Evolutionary conservation across 306 rosid species (phyloP), one percentile per base, ranked within the genome.

Genomic region (Inga laurina): DNA sequence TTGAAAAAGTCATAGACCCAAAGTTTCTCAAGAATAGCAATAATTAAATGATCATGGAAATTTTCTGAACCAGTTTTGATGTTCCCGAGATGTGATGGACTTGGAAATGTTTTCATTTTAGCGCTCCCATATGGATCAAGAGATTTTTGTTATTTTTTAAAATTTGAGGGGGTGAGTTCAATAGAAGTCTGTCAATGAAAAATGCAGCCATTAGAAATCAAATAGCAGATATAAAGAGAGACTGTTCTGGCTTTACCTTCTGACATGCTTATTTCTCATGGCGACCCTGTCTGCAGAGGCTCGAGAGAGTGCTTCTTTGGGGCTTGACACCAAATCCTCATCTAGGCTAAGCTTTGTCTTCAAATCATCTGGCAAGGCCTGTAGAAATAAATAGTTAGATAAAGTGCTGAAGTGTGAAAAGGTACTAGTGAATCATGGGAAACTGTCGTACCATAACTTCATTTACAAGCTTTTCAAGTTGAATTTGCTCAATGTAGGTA

Each of bases 281-380:
- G 97, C 86, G 77, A 93, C 84, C 85, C 90, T 93, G 54, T 94
- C 97, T 11, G 98, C 98, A n/a, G 97, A 90, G 83, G 92, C 97
- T 87, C 91, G 91, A 84, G 92, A 90, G 77, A 96, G 97, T 89
- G 97, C 93, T 86, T 92, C 98, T 85, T 86, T 97, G 72, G 99
- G 98, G 90, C 98, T 94, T 54, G 97, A 94, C 84, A 90, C 97
- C 86, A 91, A 86, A 84, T 97, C 99, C 87, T 97, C 99, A 80
- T 97, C 94, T 13, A 94, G 90, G 91, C 98, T 94, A 78, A 97
- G 98, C 84, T 87, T 97, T n/a, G 95, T 86, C 97, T 81, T 94
- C 69, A 97, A 91, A 92, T 97, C 99, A 39, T 97, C 99, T 80
- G 99, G 99, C 83, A 97, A 88, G 82, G 99, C 97, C 99, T 97